phyloP scores from a whole-genome alignment of 2,329 filamentous ascomycete species.

The Emmonsia crescens region DNA sequence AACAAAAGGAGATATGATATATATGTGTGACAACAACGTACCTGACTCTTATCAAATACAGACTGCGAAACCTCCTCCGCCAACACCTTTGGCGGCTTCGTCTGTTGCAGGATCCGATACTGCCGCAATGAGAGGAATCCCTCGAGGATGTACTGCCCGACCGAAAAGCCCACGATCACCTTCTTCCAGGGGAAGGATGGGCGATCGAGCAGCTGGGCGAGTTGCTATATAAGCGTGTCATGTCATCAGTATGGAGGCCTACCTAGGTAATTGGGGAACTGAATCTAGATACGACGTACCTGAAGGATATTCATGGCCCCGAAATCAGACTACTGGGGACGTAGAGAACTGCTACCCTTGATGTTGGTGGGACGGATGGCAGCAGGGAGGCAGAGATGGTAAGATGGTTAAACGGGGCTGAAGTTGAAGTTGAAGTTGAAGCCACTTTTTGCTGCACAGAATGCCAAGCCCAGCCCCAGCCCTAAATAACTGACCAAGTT shows the following conservation, averaged over 20 bases:
- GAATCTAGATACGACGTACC: too few relatives aligned
- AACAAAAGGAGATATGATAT: background rate
- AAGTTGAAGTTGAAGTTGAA: background rate
- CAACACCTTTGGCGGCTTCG: conserved; percentile 72
- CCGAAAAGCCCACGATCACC: conserved; percentile 85
- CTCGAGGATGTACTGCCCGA: conserved; percentile 85
- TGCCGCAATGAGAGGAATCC: conserved; percentile 81
- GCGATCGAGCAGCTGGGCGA: conserved; percentile 78
- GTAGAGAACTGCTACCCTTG: background rate
- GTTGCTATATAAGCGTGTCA: conserved; percentile 38
- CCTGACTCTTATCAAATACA: conserved; percentile 88
- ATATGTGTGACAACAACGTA: conserved; percentile 22
- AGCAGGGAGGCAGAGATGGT: background rate
- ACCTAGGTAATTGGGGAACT: too few relatives aligned
- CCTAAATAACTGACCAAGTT: background rate
- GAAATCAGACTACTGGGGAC: background rate
- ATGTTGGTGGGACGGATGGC: background rate
- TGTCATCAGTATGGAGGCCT: background rate
- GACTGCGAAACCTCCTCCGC: conserved; percentile 78
- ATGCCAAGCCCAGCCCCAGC: background rate
- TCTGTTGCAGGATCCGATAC: conserved; percentile 73
- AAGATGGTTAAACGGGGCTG: too few relatives aligned
- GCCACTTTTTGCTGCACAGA: background rate
- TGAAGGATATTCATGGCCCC: conserved; percentile 28
- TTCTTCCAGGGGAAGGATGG: conserved; percentile 96